Percentiles rank a stretch among this genome's conserved stretches.
Evolutionary conservation across 805 yeast species (phyloP).

Genomic region (Saccharomycopsis sp.): DNA sequence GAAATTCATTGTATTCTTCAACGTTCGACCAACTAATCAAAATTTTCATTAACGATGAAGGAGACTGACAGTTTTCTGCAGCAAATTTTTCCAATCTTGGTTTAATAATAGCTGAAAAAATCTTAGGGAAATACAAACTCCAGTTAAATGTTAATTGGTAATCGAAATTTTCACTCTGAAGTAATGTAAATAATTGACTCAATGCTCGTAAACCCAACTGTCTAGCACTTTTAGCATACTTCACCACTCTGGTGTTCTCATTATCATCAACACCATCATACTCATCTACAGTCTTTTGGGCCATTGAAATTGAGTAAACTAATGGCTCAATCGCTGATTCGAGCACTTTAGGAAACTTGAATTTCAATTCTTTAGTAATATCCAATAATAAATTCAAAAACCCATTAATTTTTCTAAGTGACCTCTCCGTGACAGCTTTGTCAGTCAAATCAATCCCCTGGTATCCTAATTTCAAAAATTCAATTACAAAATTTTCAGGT

Average conservation of each 20-base stretch:
- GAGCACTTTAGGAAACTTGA: conserved; percentile 42
- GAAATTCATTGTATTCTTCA: conserved; percentile 40
- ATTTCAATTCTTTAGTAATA: conserved; percentile 51
- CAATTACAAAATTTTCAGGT: conserved; percentile 41
- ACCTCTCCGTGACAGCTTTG: conserved; percentile 25
- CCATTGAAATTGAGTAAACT: conserved; percentile 44
- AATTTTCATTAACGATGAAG: conserved; percentile 67
- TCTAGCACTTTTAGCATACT: conserved; percentile 52
- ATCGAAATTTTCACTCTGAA: conserved; percentile 4
- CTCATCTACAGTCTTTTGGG: conserved; percentile 38
- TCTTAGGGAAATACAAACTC: conserved; percentile 41
- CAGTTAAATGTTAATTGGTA: conserved; percentile 37
- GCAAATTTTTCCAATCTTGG: conserved; percentile 68
- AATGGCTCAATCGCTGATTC: conserved; percentile 49
- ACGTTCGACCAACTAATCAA: conserved; percentile 52
- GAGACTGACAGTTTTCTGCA: conserved; percentile 72
- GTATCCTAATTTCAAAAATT: conserved; percentile 58
- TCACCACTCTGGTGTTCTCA: conserved; percentile 25
- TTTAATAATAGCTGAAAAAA: conserved; percentile 47
- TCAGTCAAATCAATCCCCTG: conserved; percentile 39
- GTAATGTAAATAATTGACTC: conserved; percentile 43
- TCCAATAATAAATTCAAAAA: conserved; percentile 56
- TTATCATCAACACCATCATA: conserved; percentile 22
- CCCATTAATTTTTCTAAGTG: conserved; percentile 52
- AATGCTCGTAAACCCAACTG: conserved; percentile 63